Evolutionary conservation across 495 filamentous ascomycete genomes (phyloP).

Genomic region (Lineolata rhizophorae): DNA sequence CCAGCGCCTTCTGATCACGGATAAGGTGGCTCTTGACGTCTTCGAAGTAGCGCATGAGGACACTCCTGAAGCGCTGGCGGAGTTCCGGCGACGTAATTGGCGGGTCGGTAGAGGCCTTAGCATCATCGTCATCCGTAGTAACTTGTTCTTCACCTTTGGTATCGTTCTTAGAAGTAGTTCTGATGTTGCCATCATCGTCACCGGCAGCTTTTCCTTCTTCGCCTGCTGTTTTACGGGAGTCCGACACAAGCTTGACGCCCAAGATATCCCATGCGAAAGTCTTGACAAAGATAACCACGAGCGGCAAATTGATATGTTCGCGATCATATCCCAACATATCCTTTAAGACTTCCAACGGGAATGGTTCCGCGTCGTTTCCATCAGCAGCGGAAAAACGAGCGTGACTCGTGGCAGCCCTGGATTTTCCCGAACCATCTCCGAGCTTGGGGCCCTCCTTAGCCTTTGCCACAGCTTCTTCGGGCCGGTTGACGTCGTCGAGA

Average conservation of each 20-base stretch:
- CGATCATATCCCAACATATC: conserved; percentile 84
- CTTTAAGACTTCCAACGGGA: conserved; percentile 89
- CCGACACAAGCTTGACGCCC: conserved; percentile 44
- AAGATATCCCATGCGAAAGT: conserved; percentile 90
- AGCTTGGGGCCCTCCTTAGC: conserved; percentile 33
- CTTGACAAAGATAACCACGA: conserved; percentile 89
- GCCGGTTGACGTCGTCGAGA: conserved; percentile 67
- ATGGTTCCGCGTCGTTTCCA: conserved; percentile 39
- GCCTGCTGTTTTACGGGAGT: conserved; percentile 64
- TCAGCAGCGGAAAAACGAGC: conserved; percentile 15
- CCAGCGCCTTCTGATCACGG: conserved; percentile 71
- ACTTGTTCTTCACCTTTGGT: conserved; percentile 27
- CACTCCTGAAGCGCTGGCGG: conserved; percentile 68
- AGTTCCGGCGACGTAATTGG: conserved; percentile 55
- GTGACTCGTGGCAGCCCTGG: conserved; percentile 22
- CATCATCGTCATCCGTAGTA: conserved; percentile 22
- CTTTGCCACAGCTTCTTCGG: conserved; percentile 47
- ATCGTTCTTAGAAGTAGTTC: conserved; percentile 22
- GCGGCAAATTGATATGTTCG: conserved; percentile 74
- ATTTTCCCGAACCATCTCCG: conserved; percentile 27
- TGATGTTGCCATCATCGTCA: too few species aligned
- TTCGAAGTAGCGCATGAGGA: conserved; percentile 77
- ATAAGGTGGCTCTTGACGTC: conserved; percentile 78
- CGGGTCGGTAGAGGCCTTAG: conserved; percentile 30
- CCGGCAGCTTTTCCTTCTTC: conserved; percentile 37